These are phyloP conservation scores for Apiotrichum veenhuisii DNA, from an alignment of 1,284 basidiomycete species.

Conservation along the genomic window DNA sequence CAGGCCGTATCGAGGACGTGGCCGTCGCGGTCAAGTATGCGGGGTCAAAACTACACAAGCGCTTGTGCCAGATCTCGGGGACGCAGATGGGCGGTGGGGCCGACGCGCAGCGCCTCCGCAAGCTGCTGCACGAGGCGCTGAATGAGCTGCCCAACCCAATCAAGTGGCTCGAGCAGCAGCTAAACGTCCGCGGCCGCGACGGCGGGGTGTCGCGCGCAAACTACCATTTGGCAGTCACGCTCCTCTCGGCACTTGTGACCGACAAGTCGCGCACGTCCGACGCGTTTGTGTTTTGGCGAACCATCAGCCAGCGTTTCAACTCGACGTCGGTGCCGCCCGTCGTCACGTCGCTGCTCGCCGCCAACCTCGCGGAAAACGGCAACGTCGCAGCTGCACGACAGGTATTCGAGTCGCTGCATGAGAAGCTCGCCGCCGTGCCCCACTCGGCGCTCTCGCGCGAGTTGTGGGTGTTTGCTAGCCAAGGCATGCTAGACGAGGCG, in stretches of 20 bases:
- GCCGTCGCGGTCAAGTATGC: constrained; percentile 1
- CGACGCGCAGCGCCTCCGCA: background rate
- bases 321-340: constrained; percentile 5
- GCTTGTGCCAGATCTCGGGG: constrained; percentile 3
- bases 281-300: constrained; percentile 8
- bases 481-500: constrained; percentile 7
- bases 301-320: constrained; percentile 10
- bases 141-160: constrained; percentile 4
- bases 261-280: background rate
- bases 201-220: constrained; percentile 1
- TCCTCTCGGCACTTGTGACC: constrained; percentile 1
- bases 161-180: constrained; percentile 7
- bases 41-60: constrained; percentile 5
- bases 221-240: constrained; percentile 4
- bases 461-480: constrained; percentile 11
- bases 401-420: constrained; percentile 10
- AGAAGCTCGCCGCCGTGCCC: constrained; percentile 6
- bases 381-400: background rate
- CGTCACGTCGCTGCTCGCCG: constrained; percentile 8
- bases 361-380: constrained; percentile 1
- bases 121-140: constrained; percentile 4
- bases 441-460: constrained; percentile 13
- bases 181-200: background rate
- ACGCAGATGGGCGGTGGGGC: background rate
- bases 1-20: constrained; percentile 1